Base-by-base conservation (phyloP, 208 protist genomes). In the Acanthamoeba lenticulata region DNA sequence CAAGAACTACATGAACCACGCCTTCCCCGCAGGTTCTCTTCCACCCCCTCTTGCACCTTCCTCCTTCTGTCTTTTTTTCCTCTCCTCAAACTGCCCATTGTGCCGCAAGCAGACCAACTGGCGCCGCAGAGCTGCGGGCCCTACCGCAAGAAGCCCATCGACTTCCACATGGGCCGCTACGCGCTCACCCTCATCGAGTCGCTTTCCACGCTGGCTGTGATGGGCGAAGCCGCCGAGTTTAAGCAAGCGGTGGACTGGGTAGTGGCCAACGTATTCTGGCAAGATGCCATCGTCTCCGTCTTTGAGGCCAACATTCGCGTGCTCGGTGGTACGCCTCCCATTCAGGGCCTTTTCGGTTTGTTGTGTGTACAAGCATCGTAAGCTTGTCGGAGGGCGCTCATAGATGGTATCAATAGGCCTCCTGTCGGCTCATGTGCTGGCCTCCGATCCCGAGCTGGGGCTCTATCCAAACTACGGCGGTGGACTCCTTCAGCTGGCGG, bases 281-380 rank as follows among this genome's bases (percentile, higher is more conserved):
- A 74, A 4, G 93, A 98, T 85, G 45, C 96, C 1, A 94, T 49
- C 15, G 97, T 98, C 0, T 98, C 97, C 15, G 97, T 98, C 4
- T 99, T 99, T 93, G 98, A 98, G 94, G 98, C 97, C 38, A 98
- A 97, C 74, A 98, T 98, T 91, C 95, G 98, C 57, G 95, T 98
- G 0, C 89, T 99, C 9, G 98, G 98, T 29, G 98, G 98, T 36
- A 95, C 98, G 11, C 94, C 9, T 45, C 21, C 13, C 77, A 29
- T 98, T 69, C 60, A 69, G 13, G 27, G 5, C 60, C 9, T 27
- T 27, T 6, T 36, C 27, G 6, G 60, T 21, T 29, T 69, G 60
- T 69, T 36, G 13, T 69, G 5, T 27, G 60, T 34, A 60, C 5
- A 15, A 52, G 5, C 45, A 17, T 52, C 45, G 5, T 52, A 17